Evolutionary conservation across 257 asterid genomes (phyloP).

Genomic region (Osmanthus fragrans): DNA sequence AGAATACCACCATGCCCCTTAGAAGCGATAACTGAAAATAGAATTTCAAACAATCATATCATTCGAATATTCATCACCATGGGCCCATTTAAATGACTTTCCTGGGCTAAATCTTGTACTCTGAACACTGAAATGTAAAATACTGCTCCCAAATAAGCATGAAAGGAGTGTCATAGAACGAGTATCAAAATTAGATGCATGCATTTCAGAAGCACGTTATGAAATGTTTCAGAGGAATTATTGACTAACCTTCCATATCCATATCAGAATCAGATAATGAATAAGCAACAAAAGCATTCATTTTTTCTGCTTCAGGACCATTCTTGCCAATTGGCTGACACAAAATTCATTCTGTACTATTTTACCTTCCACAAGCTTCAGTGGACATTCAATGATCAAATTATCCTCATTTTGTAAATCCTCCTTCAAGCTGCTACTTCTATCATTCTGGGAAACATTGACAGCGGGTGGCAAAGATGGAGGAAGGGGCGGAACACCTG

Average conservation of each 20-base stretch:
- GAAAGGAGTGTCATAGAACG: conserved; percentile 12
- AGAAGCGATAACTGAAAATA: not conserved
- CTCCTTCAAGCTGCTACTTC: conserved; percentile 23
- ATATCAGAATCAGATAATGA: conserved; percentile 78
- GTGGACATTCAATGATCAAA: conserved; percentile 33
- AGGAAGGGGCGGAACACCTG: conserved; percentile 59
- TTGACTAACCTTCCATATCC: conserved; percentile 90
- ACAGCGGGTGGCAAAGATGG: conserved; percentile 50
- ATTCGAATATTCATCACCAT: not conserved
- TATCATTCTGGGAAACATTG: conserved; percentile 24
- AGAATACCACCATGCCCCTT: not conserved
- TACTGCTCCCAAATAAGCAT: conserved; percentile 7
- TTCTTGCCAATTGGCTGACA: conserved; percentile 38
- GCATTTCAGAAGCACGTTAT: conserved; percentile 22
- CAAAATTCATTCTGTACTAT: conserved; percentile 29
- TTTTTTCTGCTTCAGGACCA: conserved; percentile 37
- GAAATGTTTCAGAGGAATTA: conserved; percentile 17
- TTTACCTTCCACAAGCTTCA: conserved; percentile 34
- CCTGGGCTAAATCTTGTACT: not conserved
- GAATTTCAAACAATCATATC: not conserved
- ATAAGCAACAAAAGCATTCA: conserved; percentile 34
- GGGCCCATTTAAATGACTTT: not conserved
- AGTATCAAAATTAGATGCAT: conserved; percentile 15
- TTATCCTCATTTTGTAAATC: conserved; percentile 24
- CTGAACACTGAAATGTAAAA: not conserved